Base-by-base conservation (phyloP, 257 asterid species). In the Anisodus tanguticus region DNA sequence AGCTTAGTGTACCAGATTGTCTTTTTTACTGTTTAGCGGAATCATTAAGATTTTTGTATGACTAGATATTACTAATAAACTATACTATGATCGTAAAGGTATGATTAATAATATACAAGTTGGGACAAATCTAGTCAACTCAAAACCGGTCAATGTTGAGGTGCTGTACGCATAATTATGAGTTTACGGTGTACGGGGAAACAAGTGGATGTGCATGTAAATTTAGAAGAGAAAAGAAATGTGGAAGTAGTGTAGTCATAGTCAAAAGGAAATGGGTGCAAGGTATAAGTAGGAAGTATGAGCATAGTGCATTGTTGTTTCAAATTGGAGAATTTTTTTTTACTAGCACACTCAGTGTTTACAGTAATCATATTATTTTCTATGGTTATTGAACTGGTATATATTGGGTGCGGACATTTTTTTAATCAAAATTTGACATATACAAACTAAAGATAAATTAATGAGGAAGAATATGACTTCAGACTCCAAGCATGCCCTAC, bases 381-480 rank as follows among this genome's bases (percentile, higher is more conserved):
- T 60, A 19, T n/a, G 8, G 3, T 60, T 19, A 19, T 8, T 62
- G 3, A 62, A 22, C 9, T 22, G 3, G 4, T 9, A 22, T 8
- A 62, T 9, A 19, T 62, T 0, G 3, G 3, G 1, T 53, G 16
- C 16, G 3, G 11, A 9, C 9, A 0, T 9, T 1, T 0, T 22
- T 62, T 62, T 60, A 22, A 3, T n/a, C 22, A 11, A 3, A n/a
- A 60, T n/a, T n/a, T 8, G 4, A 60, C 0, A 60, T 60, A 60
- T 22, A 60, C 13, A 60, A n/a, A n/a, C 12, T 60, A n/a, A 60
- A 59, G 64, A 17, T 59, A 59, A 59, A 6, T 8, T 6, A 2
- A 22, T 22, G 26, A 0, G 26, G 26, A 22, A 22, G 26, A 22
- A 22, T 22, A 22, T 22, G 26, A 22, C 26, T 22, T 22, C 26